phyloP scores from a whole-genome alignment of 1,284 basidiomycete species.

The Hortiboletus rubellus region DNA sequence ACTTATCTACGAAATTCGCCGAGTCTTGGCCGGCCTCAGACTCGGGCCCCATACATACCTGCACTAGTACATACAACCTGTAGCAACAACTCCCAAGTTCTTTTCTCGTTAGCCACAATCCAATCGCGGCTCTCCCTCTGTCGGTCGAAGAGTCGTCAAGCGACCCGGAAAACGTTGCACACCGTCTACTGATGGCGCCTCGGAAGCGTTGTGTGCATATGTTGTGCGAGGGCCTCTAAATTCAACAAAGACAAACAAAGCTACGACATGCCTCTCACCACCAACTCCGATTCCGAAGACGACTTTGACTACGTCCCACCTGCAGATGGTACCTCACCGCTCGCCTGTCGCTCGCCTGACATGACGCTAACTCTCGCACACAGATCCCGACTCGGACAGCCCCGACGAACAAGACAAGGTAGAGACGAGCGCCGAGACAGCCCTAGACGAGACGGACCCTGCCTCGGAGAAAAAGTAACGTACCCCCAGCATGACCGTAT shows the following conservation, averaged over 20 bases:
- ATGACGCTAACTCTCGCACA: not conserved
- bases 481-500: no score
- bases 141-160: no score
- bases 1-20: no score
- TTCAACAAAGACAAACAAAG: constrained; percentile 30
- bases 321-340: constrained; percentile 31
- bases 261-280: constrained; percentile 19
- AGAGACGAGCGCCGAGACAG: constrained; percentile 14
- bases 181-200: no score
- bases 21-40: no score
- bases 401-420: constrained; percentile 36
- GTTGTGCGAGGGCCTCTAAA: constrained; percentile 22
- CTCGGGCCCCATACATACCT: no score
- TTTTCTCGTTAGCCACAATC: no score
- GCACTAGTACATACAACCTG: no score
- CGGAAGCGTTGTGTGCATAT: constrained; percentile 13
- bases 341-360: no score
- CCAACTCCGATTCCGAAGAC: constrained; percentile 59
- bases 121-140: no score
- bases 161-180: no score
- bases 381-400: constrained; percentile 39
- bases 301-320: constrained; percentile 68
- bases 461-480: constrained; percentile 46
- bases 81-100: no score
- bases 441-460: constrained; percentile 33